Conservation (phyloP, 306 rosid genomes). For the Betula pendula region DNA sequence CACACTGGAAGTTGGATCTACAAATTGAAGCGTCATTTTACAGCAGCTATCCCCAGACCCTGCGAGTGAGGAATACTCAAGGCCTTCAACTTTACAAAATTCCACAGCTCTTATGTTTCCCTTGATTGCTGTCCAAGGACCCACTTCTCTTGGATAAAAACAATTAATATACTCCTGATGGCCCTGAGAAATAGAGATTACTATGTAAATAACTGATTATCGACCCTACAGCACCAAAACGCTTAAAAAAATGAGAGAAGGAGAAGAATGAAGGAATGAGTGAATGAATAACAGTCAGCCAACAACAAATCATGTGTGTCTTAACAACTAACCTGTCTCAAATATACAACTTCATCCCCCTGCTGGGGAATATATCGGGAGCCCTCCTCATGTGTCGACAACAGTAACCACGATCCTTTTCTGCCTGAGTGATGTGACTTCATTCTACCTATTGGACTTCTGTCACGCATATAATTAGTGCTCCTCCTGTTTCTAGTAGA, state of each 20-base stretch:
- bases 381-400: constrained; percentile 82
- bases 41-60: constrained; percentile 99
- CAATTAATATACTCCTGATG: constrained; percentile 83
- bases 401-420: constrained; percentile 81
- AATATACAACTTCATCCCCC: constrained; percentile 90
- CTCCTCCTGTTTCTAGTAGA: constrained; percentile 79
- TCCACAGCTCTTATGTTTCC: constrained; percentile 74
- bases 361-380: constrained; percentile 92
- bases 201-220: constrained; percentile 12
- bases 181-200: constrained; percentile 59
- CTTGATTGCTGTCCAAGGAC: constrained; percentile 69
- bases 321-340: constrained; percentile 72
- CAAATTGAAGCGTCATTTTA: constrained; percentile 78
- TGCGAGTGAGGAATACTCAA: constrained; percentile 71
- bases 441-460: constrained; percentile 57
- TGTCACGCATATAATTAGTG: constrained; percentile 49
- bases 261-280: not conserved
- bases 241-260: not conserved
- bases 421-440: constrained; percentile 53
- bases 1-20: constrained; percentile 69
- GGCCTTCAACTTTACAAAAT: constrained; percentile 66
- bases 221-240: not conserved
- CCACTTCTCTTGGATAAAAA: constrained; percentile 57
- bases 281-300: constrained; percentile 9
- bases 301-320: constrained; percentile 23